Evolutionary conservation across 257 asterid genomes (phyloP).

Genomic region (Jacaranda copaia): DNA sequence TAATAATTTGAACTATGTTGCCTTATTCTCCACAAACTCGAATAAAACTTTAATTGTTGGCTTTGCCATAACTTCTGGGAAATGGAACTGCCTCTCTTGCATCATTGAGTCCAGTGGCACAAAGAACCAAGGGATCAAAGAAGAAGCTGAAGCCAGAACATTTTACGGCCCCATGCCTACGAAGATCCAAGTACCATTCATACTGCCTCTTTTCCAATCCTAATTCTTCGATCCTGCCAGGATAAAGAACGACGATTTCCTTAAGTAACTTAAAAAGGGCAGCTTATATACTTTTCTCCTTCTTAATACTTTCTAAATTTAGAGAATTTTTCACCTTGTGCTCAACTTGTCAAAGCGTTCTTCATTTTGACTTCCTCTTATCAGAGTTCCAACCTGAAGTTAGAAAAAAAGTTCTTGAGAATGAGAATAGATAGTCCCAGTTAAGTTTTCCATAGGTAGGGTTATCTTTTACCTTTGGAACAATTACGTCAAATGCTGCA

Average conservation of each 20-base stretch:
- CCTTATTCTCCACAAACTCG: neutral
- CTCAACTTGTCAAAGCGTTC: constrained; percentile 63
- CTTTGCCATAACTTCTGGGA: constrained; percentile 75
- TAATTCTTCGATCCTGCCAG: constrained; percentile 66
- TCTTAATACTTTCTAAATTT: too few relatives aligned
- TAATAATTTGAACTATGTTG: neutral
- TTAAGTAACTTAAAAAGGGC: too few relatives aligned
- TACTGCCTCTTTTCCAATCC: constrained; percentile 67
- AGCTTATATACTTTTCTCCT: too few relatives aligned
- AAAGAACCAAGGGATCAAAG: constrained; percentile 76
- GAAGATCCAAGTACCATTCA: constrained; percentile 90
- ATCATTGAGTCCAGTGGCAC: constrained; percentile 86
- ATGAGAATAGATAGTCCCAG: neutral
- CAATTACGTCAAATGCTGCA: constrained; percentile 74
- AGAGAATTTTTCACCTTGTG: constrained; percentile 51
- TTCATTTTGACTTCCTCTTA: constrained; percentile 88
- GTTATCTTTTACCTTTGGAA: constrained; percentile 66
- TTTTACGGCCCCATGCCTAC: constrained; percentile 66
- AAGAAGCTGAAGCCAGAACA: constrained; percentile 70
- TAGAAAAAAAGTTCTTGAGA: neutral
- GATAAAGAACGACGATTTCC: too few relatives aligned
- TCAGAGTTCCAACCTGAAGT: constrained; percentile 73
- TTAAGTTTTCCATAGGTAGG: neutral
- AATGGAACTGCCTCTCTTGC: constrained; percentile 85
- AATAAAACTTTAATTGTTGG: constrained; percentile 47